phyloP scores from a whole-genome alignment of 225 moss, liverwort and hornwort genomes.

The Neckera pumila region DNA sequence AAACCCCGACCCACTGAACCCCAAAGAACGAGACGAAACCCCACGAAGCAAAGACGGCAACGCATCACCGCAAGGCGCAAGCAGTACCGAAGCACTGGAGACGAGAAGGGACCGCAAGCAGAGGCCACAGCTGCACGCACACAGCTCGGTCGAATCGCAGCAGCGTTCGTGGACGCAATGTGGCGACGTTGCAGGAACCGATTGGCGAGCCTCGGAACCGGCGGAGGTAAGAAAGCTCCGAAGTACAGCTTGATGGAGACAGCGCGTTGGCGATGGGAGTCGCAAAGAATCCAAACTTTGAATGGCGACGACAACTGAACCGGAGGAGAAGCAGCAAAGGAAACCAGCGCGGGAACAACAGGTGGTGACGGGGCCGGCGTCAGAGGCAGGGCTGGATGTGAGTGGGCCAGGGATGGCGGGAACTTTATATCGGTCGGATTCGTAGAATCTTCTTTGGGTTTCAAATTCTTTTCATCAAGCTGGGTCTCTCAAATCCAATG shows the following conservation, averaged over 20 bases:
- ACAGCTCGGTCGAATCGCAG: background rate
- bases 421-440: background rate
- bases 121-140: background rate
- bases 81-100: background rate
- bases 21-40: background rate
- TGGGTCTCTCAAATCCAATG: background rate
- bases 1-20: background rate
- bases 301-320: background rate
- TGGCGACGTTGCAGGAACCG: background rate
- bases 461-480: background rate
- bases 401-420: background rate
- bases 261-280: background rate
- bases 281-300: too few relatives aligned
- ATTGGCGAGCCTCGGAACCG: background rate
- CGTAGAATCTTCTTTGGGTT: background rate
- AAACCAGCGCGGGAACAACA: background rate
- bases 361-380: background rate
- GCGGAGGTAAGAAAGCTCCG: background rate
- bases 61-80: background rate
- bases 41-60: background rate
- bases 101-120: background rate
- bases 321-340: rapidly evolving
- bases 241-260: background rate
- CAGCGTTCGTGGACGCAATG: background rate
- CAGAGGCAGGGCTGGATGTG: background rate